Conservation (phyloP, 1,284 basidiomycete genomes). For the Neonothopanus nambi region DNA sequence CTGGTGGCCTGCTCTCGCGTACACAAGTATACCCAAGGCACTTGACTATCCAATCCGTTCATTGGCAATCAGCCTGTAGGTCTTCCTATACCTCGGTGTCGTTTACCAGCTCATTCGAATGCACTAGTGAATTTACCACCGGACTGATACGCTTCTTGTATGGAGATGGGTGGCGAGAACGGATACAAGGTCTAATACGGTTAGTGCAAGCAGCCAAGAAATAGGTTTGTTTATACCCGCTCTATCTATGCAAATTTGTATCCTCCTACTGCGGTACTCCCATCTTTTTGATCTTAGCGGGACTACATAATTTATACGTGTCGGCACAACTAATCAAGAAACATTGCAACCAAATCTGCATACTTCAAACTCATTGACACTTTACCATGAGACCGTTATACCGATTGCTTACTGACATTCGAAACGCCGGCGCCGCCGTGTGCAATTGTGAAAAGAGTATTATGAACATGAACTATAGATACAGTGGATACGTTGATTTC, state of each 20-base stretch:
- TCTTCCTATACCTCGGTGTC: conserved; percentile 20
- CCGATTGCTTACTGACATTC: too few species aligned
- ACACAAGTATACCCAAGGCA: conserved; percentile 85
- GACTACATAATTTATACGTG: too few species aligned
- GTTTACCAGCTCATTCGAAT: conserved; percentile 8
- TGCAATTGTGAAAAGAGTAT: too few species aligned
- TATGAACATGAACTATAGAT: too few species aligned
- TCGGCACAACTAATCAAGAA: too few species aligned
- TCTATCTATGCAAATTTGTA: neutral
- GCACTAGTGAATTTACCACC: conserved; percentile 72
- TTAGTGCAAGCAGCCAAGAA: conserved; percentile 33
- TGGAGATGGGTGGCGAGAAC: conserved; percentile 65
- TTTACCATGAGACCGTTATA: too few species aligned
- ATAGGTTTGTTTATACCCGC: conserved; percentile 16
- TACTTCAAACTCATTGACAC: too few species aligned
- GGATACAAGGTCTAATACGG: conserved; percentile 53
- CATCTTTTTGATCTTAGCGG: too few species aligned
- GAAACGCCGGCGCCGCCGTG: too few species aligned
- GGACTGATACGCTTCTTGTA: conserved; percentile 77
- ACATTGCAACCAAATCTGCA: too few species aligned
- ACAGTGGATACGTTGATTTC: neutral
- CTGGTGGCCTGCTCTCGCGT: conserved; percentile 77
- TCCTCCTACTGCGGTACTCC: neutral
- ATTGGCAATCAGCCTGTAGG: conserved; percentile 79
- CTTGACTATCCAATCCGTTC: conserved; percentile 88